Evolutionary conservation across 2,329 filamentous ascomycete genomes (phyloP), one percentile per base, ranked within the genome.

Genomic region (Capronia americana): DNA sequence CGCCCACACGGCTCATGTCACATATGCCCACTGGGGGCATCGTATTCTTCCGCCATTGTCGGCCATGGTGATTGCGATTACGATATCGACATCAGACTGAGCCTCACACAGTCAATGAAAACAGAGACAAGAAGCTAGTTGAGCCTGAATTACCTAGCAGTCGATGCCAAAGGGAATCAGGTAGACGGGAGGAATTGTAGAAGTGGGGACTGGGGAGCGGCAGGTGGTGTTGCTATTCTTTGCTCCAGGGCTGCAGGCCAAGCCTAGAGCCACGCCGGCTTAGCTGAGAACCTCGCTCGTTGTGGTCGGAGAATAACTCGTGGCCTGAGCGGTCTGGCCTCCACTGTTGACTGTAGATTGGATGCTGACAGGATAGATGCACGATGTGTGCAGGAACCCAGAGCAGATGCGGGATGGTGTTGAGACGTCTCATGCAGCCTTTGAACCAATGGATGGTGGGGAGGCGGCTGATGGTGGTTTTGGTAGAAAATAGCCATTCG

Each of bases 1-100:
- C 68, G 68, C 68, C 65, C 59, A 59, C 38, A 55, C 53, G 51
- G 55, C 50, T 62, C 65, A 68, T 58, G 63, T 68, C 68, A 70
- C 68, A 68, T 64, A 63, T n/a, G 56, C 41, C 24, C 38, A 53
- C 46, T 20, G 44, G 44, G 11, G 46, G 38, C 41, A 51, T 59
- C 50, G 54, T 61, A 48, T 55, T 53, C 12, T 23, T 32, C 56
- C 48, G 61, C 48, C 66, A 48, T 30, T 41, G 30, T 44, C 23
- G 12, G 63, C 63, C 66, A 58, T 57, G 24, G 50, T 24, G 44
- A 51, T 44, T 23, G 34, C 38, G 56, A 44, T 50, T 26, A 48
- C 46, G 55, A 38, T 23, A 32, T 30, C 56, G 34, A 44, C 41
- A 54, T 46, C 53, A 56, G 48, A 41, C n/a, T 30, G 48, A 57